These are phyloP conservation scores for Epipyxis sp. DNA, from an alignment of 108 stramenopile species.

Conservation along the genomic window DNA sequence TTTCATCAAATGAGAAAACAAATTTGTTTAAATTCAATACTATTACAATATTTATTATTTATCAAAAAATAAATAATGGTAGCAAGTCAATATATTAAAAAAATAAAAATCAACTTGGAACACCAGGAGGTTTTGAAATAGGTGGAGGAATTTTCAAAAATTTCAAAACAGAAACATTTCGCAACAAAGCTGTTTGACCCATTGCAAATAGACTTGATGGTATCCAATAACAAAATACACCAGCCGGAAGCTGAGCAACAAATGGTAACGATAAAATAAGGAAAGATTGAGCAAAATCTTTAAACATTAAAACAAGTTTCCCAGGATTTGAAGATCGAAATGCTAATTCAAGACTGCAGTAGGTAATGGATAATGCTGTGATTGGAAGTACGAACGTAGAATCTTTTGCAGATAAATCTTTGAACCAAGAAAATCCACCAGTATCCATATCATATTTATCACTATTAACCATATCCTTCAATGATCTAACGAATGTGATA, in stretches of 20 bases:
- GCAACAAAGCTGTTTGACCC: not conserved
- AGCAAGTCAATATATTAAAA: too few species aligned
- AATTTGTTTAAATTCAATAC: too few species aligned
- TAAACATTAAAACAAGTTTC: not conserved
- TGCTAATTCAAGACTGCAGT: not conserved
- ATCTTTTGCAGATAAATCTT: constrained; percentile 2
- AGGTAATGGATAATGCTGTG: not conserved
- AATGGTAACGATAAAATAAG: not conserved
- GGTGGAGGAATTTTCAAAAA: constrained; percentile 1
- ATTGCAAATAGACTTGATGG: not conserved
- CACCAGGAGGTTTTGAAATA: too few species aligned
- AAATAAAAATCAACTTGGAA: too few species aligned
- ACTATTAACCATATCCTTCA: not conserved
- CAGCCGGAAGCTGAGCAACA: not conserved
- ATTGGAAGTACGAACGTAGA: not conserved
- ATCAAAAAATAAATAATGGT: too few species aligned
- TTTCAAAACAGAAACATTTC: not conserved
- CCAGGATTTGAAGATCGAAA: not conserved
- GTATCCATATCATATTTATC: not conserved
- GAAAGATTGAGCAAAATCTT: not conserved
- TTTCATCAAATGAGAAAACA: too few species aligned
- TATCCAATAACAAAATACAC: constrained; percentile 24
- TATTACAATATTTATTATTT: too few species aligned
- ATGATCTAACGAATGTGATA: not conserved
- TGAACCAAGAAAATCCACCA: constrained; percentile 9